phyloP scores from a whole-genome alignment of 257 asterid species.

The Petrea volubilis region DNA sequence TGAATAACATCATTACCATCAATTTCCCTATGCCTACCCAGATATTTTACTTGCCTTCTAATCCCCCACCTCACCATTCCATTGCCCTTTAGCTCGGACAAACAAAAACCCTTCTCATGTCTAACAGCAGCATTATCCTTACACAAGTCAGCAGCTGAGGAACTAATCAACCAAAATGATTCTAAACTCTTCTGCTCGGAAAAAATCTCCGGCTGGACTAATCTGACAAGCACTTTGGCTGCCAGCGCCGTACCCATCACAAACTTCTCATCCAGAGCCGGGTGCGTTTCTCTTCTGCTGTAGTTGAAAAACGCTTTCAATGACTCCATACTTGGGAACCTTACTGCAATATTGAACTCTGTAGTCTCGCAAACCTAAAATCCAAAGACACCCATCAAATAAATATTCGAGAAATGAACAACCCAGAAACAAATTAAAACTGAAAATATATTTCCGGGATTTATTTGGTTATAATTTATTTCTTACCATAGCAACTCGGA shows the following conservation, averaged over 20 bases:
- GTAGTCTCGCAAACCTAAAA: conserved; percentile 81
- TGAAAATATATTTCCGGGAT: conserved; percentile 2
- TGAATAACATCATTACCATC: conserved; percentile 21
- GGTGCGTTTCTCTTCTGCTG: conserved; percentile 68
- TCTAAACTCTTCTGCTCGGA: conserved; percentile 51
- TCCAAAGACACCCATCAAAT: not conserved
- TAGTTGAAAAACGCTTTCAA: conserved; percentile 60
- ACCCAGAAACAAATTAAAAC: not conserved
- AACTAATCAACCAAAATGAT: conserved; percentile 60
- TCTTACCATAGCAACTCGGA: conserved; percentile 78
- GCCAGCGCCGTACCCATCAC: conserved; percentile 69
- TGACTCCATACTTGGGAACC: conserved; percentile 77
- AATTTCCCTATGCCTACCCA: conserved; percentile 67
- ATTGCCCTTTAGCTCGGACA: conserved; percentile 53
- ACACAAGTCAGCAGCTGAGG: conserved; percentile 14
- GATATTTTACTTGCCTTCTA: conserved; percentile 73
- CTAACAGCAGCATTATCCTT: conserved; percentile 21
- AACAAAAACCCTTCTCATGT: conserved; percentile 38
- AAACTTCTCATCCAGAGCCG: conserved; percentile 79
- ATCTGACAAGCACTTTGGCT: conserved; percentile 55
- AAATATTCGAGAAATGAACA: not conserved
- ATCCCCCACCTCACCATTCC: conserved; percentile 88
- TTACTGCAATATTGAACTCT: conserved; percentile 52
- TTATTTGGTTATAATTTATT: not conserved
- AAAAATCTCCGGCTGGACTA: conserved; percentile 50